Evolutionary conservation across 2,329 filamentous ascomycete genomes (phyloP), one percentile per base, ranked within the genome.

Genomic region (Pseudogymnoascus sp.): DNA sequence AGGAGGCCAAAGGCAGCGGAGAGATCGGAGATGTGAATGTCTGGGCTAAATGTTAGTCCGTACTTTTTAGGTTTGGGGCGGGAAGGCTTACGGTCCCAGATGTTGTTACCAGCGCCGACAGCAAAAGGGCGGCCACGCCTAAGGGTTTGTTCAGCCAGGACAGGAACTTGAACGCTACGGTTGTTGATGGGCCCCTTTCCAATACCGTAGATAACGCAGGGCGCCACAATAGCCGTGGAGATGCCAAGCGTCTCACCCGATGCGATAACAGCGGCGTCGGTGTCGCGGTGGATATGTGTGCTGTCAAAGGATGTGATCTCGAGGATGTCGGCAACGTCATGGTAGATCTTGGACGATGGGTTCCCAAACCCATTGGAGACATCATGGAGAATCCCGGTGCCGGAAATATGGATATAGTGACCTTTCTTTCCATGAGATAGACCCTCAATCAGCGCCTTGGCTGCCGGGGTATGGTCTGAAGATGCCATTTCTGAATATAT

Each of bases 181-280:
- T 76, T 73, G 38, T 83, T 83, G 63, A 79, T 78, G 0, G 81
- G 79, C 0, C 84, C 84, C 16, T 82, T 74, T 1, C 83, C 83
- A 1, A 23, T 16, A 6, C 78, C 83, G 66, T 83, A 85, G 66
- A 87, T 85, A 2, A 77, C 79, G 0, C 82, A 81, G 11, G 84
- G 84, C 64, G 79, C 83, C 4, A 87, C 77, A 25, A 87, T 79
- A 21, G 78, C 83, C 0, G 81, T 82, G 69, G 79, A 80, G 23
- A 84, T 73, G 2, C 73, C 73, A 2, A 60, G 37, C 28, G 59
- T 23, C 28, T 63, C 62, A n/a, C 77, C 76, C 28, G 53, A 56
- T 2, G 71, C 72, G 65, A 75, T 67, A 8, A 86, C 76, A 18
- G 85, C 76, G 65, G 82, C 79, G 70, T 87, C 84, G 5, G 85